phyloP scores from a whole-genome alignment of 192 early-diverging fungal species.

The Rhizophagus prolifer region DNA sequence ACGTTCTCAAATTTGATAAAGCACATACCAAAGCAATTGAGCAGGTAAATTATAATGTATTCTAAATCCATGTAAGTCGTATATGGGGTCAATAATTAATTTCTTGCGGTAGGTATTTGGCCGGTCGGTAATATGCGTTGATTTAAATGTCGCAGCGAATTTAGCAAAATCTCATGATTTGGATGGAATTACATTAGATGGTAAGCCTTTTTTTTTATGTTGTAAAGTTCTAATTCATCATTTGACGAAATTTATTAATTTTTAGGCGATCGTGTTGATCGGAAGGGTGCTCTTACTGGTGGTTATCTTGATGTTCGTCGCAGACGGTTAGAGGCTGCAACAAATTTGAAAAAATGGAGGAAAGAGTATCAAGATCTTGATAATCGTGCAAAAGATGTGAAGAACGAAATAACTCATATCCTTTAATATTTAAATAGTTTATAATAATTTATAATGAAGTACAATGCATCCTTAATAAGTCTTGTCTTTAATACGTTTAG shows the following conservation, averaged over 20 bases:
- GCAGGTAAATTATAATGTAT: conserved; percentile 51
- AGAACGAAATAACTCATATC: conserved; percentile 50
- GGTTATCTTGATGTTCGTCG: conserved; percentile 77
- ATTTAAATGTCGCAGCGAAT: conserved; percentile 74
- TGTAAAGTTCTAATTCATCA: conserved; percentile 23
- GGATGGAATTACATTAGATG: conserved; percentile 87
- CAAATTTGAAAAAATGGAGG: conserved; percentile 53
- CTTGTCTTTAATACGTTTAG: conserved; percentile 35
- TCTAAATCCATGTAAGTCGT: not conserved
- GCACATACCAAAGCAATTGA: conserved; percentile 74
- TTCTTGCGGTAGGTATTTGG: conserved; percentile 71
- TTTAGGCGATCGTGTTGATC: conserved; percentile 83
- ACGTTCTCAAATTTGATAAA: conserved; percentile 71
- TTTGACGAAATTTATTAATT: not conserved
- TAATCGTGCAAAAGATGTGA: conserved; percentile 41
- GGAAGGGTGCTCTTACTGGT: conserved; percentile 90
- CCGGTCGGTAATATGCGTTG: conserved; percentile 82
- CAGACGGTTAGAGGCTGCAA: conserved; percentile 75
- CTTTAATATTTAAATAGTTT: not conserved
- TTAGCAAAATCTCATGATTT: conserved; percentile 77
- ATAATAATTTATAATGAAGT: too few relatives aligned
- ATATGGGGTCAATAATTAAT: not conserved
- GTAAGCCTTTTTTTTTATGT: not conserved
- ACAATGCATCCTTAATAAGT: conserved; percentile 6
- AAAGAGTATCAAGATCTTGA: conserved; percentile 46